Percentiles rank a stretch among this genome's conserved stretches.
phyloP scores from a whole-genome alignment of 495 filamentous ascomycete genomes.

The Aspergillus nidulans region DNA sequence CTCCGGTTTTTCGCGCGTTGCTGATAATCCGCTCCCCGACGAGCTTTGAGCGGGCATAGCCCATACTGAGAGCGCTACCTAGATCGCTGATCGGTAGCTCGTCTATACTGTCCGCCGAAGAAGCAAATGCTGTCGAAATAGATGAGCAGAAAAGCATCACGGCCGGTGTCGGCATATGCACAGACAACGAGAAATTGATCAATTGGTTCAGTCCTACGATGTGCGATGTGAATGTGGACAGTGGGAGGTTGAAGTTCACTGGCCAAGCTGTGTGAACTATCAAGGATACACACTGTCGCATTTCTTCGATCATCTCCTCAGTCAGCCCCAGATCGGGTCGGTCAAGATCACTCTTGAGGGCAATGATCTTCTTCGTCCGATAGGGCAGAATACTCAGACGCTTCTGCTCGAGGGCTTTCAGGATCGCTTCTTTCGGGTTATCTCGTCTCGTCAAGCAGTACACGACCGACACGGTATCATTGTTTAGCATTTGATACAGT shows the following conservation, averaged over 20 bases:
- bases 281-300: conserved; percentile 39
- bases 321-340: conserved; percentile 41
- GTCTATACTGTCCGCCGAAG: conserved; percentile 26
- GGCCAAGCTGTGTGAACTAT: conserved; percentile 58
- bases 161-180: conserved; percentile 37
- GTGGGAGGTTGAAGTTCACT: conserved; percentile 51
- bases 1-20: conserved; percentile 32
- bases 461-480: conserved; percentile 38
- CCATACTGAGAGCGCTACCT: conserved; percentile 39
- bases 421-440: conserved; percentile 21
- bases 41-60: conserved; percentile 57
- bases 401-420: conserved; percentile 32
- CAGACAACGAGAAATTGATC: conserved; percentile 48
- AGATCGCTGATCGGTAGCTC: conserved; percentile 42
- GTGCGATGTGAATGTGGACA: conserved; percentile 38
- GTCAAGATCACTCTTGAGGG: conserved; percentile 37
- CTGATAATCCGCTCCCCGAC: conserved; percentile 50
- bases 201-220: conserved; percentile 50
- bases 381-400: conserved; percentile 24
- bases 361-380: conserved; percentile 32
- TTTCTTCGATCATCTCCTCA: conserved; percentile 23
- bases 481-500: conserved; percentile 42
- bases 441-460: conserved; percentile 50
- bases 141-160: conserved; percentile 49
- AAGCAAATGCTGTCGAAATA: conserved; percentile 43